Conservation (phyloP, 495 filamentous ascomycete genomes). For the Podospora anserina region DNA sequence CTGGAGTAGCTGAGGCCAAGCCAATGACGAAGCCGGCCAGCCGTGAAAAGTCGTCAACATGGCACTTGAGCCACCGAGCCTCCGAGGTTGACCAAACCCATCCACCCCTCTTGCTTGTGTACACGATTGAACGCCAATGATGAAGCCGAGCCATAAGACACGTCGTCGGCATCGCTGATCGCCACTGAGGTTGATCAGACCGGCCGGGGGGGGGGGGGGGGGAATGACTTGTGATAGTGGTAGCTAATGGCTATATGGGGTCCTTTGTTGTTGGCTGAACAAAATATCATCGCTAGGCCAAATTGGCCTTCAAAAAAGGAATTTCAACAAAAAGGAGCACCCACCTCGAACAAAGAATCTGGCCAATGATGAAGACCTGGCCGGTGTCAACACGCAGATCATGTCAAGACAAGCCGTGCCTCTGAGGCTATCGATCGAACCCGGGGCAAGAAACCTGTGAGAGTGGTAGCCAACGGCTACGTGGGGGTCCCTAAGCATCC, state of each 20-base stretch:
- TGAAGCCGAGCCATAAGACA: background rate
- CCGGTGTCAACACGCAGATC: too few species aligned
- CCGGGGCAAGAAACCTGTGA: background rate
- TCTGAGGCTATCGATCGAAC: too few species aligned
- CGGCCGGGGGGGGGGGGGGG: too few species aligned
- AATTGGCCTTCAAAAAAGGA: too few species aligned
- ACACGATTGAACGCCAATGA: background rate
- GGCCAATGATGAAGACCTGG: too few species aligned
- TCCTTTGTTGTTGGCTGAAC: background rate
- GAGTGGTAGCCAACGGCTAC: background rate
- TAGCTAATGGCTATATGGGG: background rate
- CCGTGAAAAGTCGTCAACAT: background rate
- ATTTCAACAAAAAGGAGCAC: too few species aligned
- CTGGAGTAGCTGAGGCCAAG: background rate
- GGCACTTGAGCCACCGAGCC: background rate
- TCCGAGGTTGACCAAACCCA: background rate
- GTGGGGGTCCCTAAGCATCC: too few species aligned
- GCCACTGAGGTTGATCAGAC: background rate
- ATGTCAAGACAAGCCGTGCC: too few species aligned
- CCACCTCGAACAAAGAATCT: too few species aligned
- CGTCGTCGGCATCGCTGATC: background rate
- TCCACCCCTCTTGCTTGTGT: too few species aligned
- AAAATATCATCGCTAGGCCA: too few species aligned
- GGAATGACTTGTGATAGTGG: background rate
- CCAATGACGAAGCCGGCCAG: background rate